Evolutionary conservation across 106 monocot species (phyloP).

Genomic region (Phalaenopsis aphrodite): DNA sequence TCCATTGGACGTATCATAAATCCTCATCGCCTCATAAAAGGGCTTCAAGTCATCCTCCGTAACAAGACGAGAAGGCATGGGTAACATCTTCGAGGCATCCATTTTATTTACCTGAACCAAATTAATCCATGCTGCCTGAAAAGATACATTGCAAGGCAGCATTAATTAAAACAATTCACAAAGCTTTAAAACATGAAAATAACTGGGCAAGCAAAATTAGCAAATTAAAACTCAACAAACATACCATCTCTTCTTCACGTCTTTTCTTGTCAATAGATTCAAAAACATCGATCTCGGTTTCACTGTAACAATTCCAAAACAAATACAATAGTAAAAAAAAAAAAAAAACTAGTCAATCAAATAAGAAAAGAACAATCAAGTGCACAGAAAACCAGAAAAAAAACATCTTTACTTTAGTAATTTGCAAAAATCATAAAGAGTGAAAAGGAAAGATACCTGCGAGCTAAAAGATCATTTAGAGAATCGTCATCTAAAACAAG

Average conservation of each 20-base stretch:
- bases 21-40: conserved; percentile 64
- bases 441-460: conserved; percentile 39
- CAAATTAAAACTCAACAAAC: not conserved
- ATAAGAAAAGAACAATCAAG: not conserved
- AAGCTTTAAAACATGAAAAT: not conserved
- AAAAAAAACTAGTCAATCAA: not conserved
- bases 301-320: conserved; percentile 36
- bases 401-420: not conserved
- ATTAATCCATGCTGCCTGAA: conserved; percentile 67
- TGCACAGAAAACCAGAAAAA: not conserved
- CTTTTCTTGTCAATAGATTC: conserved; percentile 87
- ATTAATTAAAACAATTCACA: not conserved
- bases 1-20: conserved; percentile 38
- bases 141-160: not conserved
- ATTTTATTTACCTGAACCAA: conserved; percentile 37
- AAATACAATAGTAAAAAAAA: not conserved
- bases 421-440: not conserved
- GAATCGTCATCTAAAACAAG: conserved; percentile 96
- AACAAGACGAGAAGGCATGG: conserved; percentile 84
- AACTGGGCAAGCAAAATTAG: not conserved
- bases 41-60: conserved; percentile 80
- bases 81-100: conserved; percentile 19
- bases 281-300: conserved; percentile 92
- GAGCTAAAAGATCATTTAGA: conserved; percentile 89
- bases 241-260: conserved; percentile 80